Base-by-base conservation (phyloP, 106 monocot species). In the Acorus gramineus region DNA sequence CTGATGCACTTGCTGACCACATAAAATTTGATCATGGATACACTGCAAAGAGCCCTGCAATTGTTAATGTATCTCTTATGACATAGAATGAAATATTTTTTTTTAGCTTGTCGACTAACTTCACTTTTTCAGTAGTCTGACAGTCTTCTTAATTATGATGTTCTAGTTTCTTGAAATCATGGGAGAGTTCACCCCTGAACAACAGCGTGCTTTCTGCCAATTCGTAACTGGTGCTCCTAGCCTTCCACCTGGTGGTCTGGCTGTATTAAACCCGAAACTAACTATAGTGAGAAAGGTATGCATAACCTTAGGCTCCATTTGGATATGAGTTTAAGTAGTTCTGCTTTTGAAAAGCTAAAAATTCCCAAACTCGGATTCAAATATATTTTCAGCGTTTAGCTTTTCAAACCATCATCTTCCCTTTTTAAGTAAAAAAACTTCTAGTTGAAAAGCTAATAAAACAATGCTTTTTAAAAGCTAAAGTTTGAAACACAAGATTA, bases 1-100 rank as follows among this genome's bases (percentile, higher is more conserved):
- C 85, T 52, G 98, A 89, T 4, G 78, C 88, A 14, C 71, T 98
- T 55, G 77, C 65, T 6, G 98, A 98, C 63, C 76, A 98, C 75
- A 98, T 99, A 46, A 99, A 99, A 67, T 99, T 99, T 54, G 98
- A 92, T 72, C 98, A 99, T 78, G 98, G 98, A 45, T 99, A 86
- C 70, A 99, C 89, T 28, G 81, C 85, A 5, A 89, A 86, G 73
- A 99, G 98, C 71, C 88, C 79, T 9, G 83, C 77, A 45, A 92
- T 92, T 47, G 55, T 82, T 44, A 89, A 99, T 76, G 98, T 99
- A 78, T 56, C 47, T 3, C 8, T 58, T 11, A 8, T 56, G 44
- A 3, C 13, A 44, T 44, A 11, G 43, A 50, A 11, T 60, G 28
- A 28, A 28, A 28, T 28, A n/a, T 11, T 59, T 70, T 53, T 46